A percentile compares a stretch with the other conserved stretches of the same genome.
phyloP scores from a whole-genome alignment of 306 rosid species.

The Astragalus glycyphyllos region DNA sequence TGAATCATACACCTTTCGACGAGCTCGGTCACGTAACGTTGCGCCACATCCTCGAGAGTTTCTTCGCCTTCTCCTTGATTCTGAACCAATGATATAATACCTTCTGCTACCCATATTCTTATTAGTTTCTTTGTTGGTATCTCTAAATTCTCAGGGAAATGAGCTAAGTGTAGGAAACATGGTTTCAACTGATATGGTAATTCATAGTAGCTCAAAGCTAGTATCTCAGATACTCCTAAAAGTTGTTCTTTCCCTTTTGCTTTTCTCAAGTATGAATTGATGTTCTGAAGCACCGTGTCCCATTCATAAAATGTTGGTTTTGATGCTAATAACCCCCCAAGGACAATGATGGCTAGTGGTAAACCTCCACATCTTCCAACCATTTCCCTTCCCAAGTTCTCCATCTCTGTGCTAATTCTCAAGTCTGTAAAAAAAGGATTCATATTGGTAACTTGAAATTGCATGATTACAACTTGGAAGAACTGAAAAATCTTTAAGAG shows the following conservation, averaged over 20 bases:
- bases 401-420: slow-evolving; percentile 41
- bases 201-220: slow-evolving; percentile 62
- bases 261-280: slow-evolving; percentile 50
- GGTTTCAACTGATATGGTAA: slow-evolving; percentile 62
- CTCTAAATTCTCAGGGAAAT: slow-evolving; percentile 61
- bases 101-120: slow-evolving; percentile 69
- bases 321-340: slow-evolving; percentile 65
- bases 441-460: slow-evolving; percentile 22
- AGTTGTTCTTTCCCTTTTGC: slow-evolving; percentile 48
- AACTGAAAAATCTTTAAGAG: slow-evolving; percentile 8
- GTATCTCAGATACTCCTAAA: slow-evolving; percentile 44
- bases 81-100: slow-evolving; percentile 51
- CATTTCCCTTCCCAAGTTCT: slow-evolving; percentile 62
- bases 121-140: slow-evolving; percentile 54
- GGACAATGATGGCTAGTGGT: slow-evolving; percentile 63
- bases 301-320: slow-evolving; percentile 56
- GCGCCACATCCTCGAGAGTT: slow-evolving; percentile 47
- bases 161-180: slow-evolving; percentile 60
- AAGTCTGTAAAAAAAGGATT: slow-evolving; percentile 39
- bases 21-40: slow-evolving; percentile 51
- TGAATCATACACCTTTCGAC: slow-evolving; percentile 56
- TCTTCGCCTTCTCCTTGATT: slow-evolving; percentile 44
- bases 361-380: slow-evolving; percentile 66
- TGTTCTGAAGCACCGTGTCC: slow-evolving; percentile 52
- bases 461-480: slow-evolving; percentile 1